Percentiles rank a stretch among this genome's conserved stretches.
These are phyloP conservation scores for Phaeosphaeria sp. DNA, from an alignment of 2,329 filamentous ascomycete genomes.

Conservation along the genomic window DNA sequence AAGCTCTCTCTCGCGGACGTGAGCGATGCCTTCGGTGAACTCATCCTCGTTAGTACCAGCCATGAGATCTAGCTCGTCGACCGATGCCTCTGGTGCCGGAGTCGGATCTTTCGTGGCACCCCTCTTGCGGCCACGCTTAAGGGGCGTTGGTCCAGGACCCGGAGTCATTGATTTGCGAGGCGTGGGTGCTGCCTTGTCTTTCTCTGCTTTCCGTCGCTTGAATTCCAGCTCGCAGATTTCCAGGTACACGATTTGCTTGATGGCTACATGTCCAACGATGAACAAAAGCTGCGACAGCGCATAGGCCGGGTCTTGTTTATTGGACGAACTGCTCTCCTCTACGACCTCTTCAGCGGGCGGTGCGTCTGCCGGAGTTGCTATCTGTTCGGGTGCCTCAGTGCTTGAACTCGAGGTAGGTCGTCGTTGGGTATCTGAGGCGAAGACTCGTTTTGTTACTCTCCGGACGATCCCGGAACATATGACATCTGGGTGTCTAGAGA, in stretches of 20 bases:
- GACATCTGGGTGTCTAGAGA: constrained; percentile 92
- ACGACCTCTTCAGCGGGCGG: constrained; percentile 28
- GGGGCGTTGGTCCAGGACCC: constrained; percentile 35
- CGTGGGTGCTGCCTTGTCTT: constrained; percentile 67
- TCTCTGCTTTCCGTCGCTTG: constrained; percentile 92
- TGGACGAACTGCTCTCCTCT: constrained; percentile 33
- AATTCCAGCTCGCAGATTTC: constrained; percentile 98
- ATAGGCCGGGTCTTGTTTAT: constrained; percentile 72
- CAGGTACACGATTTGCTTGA: constrained; percentile 98
- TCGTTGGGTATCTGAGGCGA: constrained; percentile 61
- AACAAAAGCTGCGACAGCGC: constrained; percentile 90
- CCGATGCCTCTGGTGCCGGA: constrained; percentile 65
- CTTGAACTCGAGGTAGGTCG: constrained; percentile 42
- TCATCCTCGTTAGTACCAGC: constrained; percentile 95
- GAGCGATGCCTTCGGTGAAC: constrained; percentile 84
- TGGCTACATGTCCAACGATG: constrained; percentile 93
- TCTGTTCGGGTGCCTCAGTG: constrained; percentile 35
- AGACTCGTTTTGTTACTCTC: constrained; percentile 85
- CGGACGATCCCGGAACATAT: constrained; percentile 91
- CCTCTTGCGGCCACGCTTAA: constrained; percentile 51
- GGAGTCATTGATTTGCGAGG: constrained; percentile 41
- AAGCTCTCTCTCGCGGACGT: constrained; percentile 84
- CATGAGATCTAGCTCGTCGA: constrained; percentile 91
- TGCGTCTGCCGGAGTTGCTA: constrained; percentile 18
- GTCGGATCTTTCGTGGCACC: constrained; percentile 51